Percentiles rank a stretch among this genome's conserved stretches.
Conservation (phyloP, 1,284 basidiomycete species). For the Austropuccinia psidii region DNA sequence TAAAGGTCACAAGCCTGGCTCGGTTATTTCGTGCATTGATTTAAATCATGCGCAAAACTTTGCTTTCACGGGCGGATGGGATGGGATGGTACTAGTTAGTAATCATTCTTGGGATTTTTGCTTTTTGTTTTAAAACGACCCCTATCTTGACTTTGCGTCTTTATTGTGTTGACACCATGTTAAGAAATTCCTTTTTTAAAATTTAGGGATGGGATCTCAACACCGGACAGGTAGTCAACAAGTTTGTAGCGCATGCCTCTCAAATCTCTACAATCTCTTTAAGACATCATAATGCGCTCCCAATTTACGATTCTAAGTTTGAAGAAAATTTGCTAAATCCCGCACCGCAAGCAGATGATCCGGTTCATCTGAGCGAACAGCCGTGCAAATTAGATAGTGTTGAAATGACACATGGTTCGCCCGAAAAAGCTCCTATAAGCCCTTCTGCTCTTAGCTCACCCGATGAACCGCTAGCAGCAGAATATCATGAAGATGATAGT, state of each 20-base stretch:
- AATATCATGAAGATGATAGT: neutral
- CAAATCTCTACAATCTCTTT: constrained; percentile 77
- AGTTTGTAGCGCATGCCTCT: constrained; percentile 72
- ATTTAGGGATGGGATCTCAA: constrained; percentile 93
- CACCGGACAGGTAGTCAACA: constrained; percentile 70
- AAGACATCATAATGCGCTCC: constrained; percentile 54
- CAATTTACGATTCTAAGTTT: constrained; percentile 47
- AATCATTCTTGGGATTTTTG: neutral
- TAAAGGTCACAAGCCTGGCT: constrained; percentile 53
- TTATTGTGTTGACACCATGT: neutral
- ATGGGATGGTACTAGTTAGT: constrained; percentile 76
- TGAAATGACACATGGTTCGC: no score
- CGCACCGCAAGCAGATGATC: neutral
- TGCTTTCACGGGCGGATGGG: constrained; percentile 89
- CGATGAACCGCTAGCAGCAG: neutral
- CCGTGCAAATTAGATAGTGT: no score
- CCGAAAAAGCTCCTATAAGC: neutral
- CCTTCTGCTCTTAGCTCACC: neutral
- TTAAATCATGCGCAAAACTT: constrained; percentile 72
- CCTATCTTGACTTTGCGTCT: neutral
- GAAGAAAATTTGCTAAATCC: constrained; percentile 41
- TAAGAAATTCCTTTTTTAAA: neutral
- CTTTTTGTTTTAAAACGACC: neutral
- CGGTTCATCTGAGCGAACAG: neutral
- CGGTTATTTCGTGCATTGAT: constrained; percentile 75